A percentile compares a stretch with the other conserved stretches of the same genome.
Evolutionary conservation across 176 grass and related monocot species (phyloP).

Genomic region (Puccinellia tenuiflora): DNA sequence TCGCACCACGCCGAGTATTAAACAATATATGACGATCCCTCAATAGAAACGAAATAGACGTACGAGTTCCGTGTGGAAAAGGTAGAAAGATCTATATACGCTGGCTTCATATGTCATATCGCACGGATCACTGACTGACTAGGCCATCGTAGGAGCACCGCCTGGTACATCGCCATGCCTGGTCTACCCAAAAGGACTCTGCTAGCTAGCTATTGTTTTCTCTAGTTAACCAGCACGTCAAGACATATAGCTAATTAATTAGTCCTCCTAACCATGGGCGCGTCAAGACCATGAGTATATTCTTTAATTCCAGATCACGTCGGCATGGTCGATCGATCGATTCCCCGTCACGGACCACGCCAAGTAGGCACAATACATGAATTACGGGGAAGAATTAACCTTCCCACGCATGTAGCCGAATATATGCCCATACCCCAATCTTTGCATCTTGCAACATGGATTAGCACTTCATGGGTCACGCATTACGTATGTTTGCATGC

Average conservation of each 20-base stretch:
- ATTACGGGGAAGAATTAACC: no score
- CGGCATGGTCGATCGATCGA: not conserved
- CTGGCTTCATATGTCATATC: no score
- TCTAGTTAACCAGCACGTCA: no score
- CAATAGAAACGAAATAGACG: not conserved
- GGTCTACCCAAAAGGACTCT: no score
- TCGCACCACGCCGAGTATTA: no score
- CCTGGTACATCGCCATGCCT: no score
- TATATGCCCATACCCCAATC: not conserved
- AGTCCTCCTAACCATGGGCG: not conserved
- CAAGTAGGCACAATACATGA: not conserved
- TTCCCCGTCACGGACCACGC: not conserved
- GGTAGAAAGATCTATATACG: not conserved
- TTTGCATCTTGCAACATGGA: not conserved
- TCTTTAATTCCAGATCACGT: not conserved
- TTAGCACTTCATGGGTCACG: not conserved
- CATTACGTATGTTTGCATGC: not conserved
- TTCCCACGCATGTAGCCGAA: not conserved
- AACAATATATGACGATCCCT: no score
- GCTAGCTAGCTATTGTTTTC: no score
- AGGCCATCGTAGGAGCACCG: not conserved
- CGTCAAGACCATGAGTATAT: no score
- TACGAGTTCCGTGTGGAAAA: not conserved
- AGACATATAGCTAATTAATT: not conserved
- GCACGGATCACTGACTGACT: not conserved